These are phyloP conservation scores for Pachysandra terminalis DNA, from an alignment of 164 flowering plant species.

Conservation along the genomic window DNA sequence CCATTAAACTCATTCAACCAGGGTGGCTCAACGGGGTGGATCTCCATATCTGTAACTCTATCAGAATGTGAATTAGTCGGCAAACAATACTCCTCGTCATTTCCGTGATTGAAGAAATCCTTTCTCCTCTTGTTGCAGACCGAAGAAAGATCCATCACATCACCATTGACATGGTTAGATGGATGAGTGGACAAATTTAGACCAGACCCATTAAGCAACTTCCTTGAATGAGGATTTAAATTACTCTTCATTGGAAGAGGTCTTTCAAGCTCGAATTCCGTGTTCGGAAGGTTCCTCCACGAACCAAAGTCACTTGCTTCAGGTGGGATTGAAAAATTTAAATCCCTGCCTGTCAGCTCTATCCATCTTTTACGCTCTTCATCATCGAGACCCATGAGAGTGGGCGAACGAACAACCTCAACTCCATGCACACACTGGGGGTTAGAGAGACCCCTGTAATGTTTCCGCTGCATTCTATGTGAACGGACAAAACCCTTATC, in stretches of 20 bases:
- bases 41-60: slow-evolving; percentile 46
- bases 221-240: slow-evolving; percentile 37
- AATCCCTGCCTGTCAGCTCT: too few species aligned
- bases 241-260: slow-evolving; percentile 44
- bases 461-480: too few species aligned
- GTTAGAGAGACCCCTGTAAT: too few species aligned
- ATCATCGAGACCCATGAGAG: slow-evolving; percentile 44
- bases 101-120: slow-evolving; percentile 55
- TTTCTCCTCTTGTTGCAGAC: slow-evolving; percentile 60
- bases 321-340: too few species aligned
- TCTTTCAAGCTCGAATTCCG: slow-evolving; percentile 83
- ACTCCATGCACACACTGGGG: too few species aligned
- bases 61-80: slow-evolving; percentile 45
- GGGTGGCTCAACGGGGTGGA: slow-evolving; percentile 48
- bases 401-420: slow-evolving; percentile 65
- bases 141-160: slow-evolving; percentile 68
- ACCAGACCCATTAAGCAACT: too few species aligned
- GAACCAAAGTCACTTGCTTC: too few species aligned
- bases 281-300: too few species aligned
- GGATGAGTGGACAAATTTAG: slow-evolving; percentile 67
- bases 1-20: slow-evolving; percentile 81
- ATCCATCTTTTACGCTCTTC: too few species aligned
- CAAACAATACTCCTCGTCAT: slow-evolving; percentile 60
- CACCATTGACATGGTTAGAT: slow-evolving; percentile 51
- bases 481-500: slow-evolving; percentile 93